Conservation (phyloP, 495 filamentous ascomycete species). For the Podospora appendiculata region DNA sequence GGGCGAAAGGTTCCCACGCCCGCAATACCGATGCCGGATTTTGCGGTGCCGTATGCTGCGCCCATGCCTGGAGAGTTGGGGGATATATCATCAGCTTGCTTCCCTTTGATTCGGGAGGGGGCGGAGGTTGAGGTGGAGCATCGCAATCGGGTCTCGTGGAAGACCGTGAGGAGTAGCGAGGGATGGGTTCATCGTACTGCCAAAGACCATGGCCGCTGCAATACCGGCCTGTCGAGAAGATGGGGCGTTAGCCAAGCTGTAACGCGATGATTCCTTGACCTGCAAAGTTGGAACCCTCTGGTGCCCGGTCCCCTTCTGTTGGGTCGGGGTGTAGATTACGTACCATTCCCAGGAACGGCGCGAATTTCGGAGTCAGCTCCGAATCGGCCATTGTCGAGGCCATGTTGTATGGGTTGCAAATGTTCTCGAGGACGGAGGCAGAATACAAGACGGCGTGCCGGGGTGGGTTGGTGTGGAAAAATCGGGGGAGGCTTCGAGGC, state of each 20-base stretch:
- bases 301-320: too few relatives aligned
- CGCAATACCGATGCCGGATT: slow-evolving; percentile 92
- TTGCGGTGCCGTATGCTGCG: slow-evolving; percentile 95
- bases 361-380: slow-evolving; percentile 76
- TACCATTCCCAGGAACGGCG: slow-evolving; percentile 97
- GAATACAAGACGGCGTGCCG: too few relatives aligned
- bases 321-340: slow-evolving; percentile 17
- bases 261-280: too few relatives aligned
- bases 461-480: too few relatives aligned
- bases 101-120: not conserved
- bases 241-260: slow-evolving; percentile 21
- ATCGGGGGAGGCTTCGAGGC: too few relatives aligned
- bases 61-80: slow-evolving; percentile 57
- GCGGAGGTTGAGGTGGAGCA: not conserved
- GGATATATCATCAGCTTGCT: not conserved
- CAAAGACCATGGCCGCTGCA: slow-evolving; percentile 90
- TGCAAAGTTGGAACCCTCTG: too few relatives aligned
- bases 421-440: not conserved
- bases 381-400: slow-evolving; percentile 47
- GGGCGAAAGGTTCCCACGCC: slow-evolving; percentile 89
- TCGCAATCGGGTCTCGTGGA: not conserved
- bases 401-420: not conserved
- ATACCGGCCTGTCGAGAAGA: slow-evolving; percentile 61
- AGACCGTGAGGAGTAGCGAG: slow-evolving; percentile 5
- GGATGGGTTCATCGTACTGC: slow-evolving; percentile 61